Evolutionary conservation across 2,329 filamentous ascomycete genomes (phyloP).

Genomic region (Fusarium phyllophilum): DNA sequence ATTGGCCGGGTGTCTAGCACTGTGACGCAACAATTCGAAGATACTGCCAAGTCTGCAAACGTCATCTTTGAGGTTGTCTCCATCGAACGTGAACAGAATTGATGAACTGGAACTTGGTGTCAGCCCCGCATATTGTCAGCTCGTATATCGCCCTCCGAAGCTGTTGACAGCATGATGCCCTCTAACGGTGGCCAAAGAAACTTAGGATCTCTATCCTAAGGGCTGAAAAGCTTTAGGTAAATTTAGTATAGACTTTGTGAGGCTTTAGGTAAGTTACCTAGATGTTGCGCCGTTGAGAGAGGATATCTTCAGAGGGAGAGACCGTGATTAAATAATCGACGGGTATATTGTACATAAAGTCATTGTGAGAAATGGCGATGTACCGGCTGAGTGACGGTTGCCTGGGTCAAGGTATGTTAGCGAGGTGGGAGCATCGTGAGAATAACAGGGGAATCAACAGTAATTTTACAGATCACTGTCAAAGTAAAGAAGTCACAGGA

Average conservation of each 20-base stretch:
- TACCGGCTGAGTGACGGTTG: background rate
- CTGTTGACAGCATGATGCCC: too few relatives aligned
- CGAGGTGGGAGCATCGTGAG: background rate
- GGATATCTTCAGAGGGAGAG: fast-evolving
- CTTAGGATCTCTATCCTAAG: background rate
- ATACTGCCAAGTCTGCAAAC: conserved; percentile 63
- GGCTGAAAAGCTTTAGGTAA: background rate
- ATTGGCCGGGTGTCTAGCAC: conserved; percentile 76
- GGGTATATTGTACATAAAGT: too few relatives aligned
- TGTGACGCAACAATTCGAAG: conserved; percentile 67
- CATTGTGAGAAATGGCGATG: background rate
- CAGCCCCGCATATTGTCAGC: background rate
- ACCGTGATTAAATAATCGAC: fast-evolving
- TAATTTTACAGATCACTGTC: background rate
- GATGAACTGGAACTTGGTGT: too few relatives aligned
- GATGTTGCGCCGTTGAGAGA: too few relatives aligned
- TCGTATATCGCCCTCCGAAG: background rate
- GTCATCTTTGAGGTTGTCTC: conserved; percentile 66
- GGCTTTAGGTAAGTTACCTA: background rate
- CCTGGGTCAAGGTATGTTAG: background rate
- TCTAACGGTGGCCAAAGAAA: background rate
- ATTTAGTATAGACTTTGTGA: background rate
- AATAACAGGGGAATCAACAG: too few relatives aligned
- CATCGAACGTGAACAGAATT: conserved; percentile 63
- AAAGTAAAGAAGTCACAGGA: fast-evolving